A percentile compares a stretch with the other conserved stretches of the same genome.
Conservation (phyloP, 805 yeast genomes). For the Yamadazyma scolyti region DNA sequence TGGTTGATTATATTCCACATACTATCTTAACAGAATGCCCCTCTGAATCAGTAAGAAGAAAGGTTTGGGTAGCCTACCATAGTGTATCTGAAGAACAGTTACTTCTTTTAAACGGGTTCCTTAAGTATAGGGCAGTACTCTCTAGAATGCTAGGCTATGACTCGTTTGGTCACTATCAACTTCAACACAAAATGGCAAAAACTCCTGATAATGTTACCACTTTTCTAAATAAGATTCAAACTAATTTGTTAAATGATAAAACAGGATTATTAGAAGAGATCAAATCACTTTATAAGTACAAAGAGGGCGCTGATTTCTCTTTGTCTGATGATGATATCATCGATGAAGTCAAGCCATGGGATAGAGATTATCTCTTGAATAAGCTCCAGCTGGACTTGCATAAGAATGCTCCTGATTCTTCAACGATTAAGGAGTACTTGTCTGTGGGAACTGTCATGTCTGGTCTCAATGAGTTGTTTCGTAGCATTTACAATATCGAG, state of each 20-base stretch:
- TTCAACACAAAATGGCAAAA: slow-evolving; percentile 88
- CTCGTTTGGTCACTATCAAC: slow-evolving; percentile 74
- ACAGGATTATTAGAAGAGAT: slow-evolving; percentile 58
- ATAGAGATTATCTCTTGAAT: slow-evolving; percentile 61
- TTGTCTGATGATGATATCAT: slow-evolving; percentile 31
- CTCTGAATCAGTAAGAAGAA: slow-evolving; percentile 53
- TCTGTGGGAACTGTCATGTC: slow-evolving; percentile 83
- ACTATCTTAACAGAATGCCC: slow-evolving; percentile 58
- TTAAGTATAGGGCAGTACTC: slow-evolving; percentile 63
- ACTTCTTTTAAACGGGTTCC: slow-evolving; percentile 49
- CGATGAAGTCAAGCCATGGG: slow-evolving; percentile 77
- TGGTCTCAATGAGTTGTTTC: slow-evolving; percentile 73
- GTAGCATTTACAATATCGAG: slow-evolving; percentile 69
- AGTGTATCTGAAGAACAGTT: slow-evolving; percentile 64
- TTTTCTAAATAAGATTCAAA: slow-evolving; percentile 61
- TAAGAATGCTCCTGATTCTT: slow-evolving; percentile 13
- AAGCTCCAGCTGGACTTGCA: slow-evolving; percentile 12
- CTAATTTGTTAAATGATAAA: slow-evolving; percentile 33
- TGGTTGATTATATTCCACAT: slow-evolving; percentile 61
- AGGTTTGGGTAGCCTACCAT: slow-evolving; percentile 74
- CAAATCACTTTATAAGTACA: slow-evolving; percentile 37
- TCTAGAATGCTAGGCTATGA: slow-evolving; percentile 70
- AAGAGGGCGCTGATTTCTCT: slow-evolving; percentile 11
- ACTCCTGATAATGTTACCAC: slow-evolving; percentile 69
- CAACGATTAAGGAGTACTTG: slow-evolving; percentile 64